Base-by-base conservation (phyloP, 805 yeast species). In the Yueomyces sinensis region DNA sequence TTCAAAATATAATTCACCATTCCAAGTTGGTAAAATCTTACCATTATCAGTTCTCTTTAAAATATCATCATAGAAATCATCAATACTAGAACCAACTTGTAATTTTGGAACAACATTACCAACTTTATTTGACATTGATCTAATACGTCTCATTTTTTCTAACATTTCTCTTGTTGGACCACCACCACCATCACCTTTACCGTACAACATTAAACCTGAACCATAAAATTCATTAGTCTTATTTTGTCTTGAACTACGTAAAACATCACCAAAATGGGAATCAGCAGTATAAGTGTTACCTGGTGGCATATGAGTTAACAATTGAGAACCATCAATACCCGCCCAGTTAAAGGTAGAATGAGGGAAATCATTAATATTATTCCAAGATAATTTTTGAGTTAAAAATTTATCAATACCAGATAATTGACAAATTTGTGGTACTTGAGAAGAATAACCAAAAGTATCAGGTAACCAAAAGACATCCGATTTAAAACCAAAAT, bases 101-200 rank as follows among this genome's bases (percentile, higher is more conserved):
- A 87, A 82, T 1, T 80, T 70, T 3, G 97, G 97, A 38, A 91
- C 68, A 20, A 54, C 51, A 32, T 70, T 66, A 3, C 89, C 93
- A 13, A 78, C 78, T 4, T 78, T 77, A 49, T 89, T 81, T 16
- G 86, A 70, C 39, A 87, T 56, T 13, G 96, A 96, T 50, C 97
- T 71, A 54, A 89, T 78, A 46, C 97, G 75, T 52, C 97, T 74
- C 50, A 89, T 66, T 54, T 84, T 87, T 52, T 91, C 97, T 42
- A 89, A 49, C 94, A 86, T 87, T 50, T 82, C 94, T 28, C 82
- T 81, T 4, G 83, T 77, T 31, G 98, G 97, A 6, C 98, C 98
- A 43, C 98, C 98, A 41, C 98, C 98, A 47, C 98, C 98, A 54
- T 89, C 98, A 49, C 98, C 98, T 47, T 81, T 77, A 28, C 98